Evolutionary conservation across 352 stramenopile genomes (phyloP).

Genomic region (Phytophthora sojae): DNA sequence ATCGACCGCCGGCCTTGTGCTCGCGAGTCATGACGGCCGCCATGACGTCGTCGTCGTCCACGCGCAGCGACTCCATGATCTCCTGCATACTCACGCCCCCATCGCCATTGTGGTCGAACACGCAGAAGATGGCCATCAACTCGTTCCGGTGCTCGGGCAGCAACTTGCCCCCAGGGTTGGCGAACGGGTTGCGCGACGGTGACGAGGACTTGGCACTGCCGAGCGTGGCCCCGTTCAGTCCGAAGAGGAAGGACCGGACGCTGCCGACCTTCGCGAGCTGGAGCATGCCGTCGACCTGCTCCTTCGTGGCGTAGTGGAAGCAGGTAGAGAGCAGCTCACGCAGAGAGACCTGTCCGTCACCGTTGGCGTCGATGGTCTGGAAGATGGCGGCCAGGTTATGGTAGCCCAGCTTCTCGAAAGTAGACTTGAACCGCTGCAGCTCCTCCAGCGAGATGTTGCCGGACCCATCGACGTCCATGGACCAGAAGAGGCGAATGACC

Average conservation of each 20-base stretch:
- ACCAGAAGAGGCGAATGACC: conserved; percentile 77
- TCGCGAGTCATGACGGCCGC: conserved; percentile 48
- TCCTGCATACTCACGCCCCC: conserved; percentile 76
- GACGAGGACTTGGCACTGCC: not conserved
- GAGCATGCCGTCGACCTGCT: conserved; percentile 74
- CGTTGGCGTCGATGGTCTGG: conserved; percentile 75
- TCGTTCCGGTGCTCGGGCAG: conserved; percentile 49
- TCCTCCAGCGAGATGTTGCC: conserved; percentile 63
- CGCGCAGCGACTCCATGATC: conserved; percentile 72
- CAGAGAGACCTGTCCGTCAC: conserved; percentile 61
- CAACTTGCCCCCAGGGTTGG: conserved; percentile 16
- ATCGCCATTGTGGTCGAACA: conserved; percentile 78
- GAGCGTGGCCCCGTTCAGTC: conserved; percentile 1
- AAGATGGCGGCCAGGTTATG: conserved; percentile 71
- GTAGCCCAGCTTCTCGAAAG: conserved; percentile 76
- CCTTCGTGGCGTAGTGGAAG: conserved; percentile 69
- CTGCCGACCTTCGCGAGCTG: conserved; percentile 74
- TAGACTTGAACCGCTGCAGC: conserved; percentile 59
- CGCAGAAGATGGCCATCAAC: conserved; percentile 67
- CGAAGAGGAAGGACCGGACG: conserved; percentile 57
- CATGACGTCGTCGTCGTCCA: conserved; percentile 74
- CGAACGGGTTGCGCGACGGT: conserved; percentile 2
- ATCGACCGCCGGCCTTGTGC: conserved; percentile 24
- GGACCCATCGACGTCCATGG: conserved; percentile 74
- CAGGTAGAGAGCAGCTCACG: conserved; percentile 70